A percentile compares a stretch with the other conserved stretches of the same genome.
These are phyloP conservation scores for Coemansia sp. DNA, from an alignment of 192 early-diverging fungal species.

Conservation along the genomic window DNA sequence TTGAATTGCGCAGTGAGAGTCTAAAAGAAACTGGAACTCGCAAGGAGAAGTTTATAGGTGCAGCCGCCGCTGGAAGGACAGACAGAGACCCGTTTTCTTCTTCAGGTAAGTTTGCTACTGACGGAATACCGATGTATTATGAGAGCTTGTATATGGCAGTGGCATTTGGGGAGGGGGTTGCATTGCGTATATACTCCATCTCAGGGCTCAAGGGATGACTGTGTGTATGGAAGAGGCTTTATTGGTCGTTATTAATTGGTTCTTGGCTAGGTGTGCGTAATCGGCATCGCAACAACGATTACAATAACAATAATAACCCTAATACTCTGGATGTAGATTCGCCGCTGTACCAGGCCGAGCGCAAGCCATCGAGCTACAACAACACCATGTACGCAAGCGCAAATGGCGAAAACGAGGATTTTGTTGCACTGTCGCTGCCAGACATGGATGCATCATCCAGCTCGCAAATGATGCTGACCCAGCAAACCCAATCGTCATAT, in stretches of 20 bases:
- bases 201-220: too few relatives aligned
- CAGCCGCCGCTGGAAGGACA: slow-evolving; percentile 20
- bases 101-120: slow-evolving; percentile 31
- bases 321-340: slow-evolving; percentile 48
- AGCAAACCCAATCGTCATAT: slow-evolving; percentile 73
- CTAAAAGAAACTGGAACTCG: slow-evolving; percentile 90
- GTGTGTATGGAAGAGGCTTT: neutral
- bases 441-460: slow-evolving; percentile 60
- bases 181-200: too few relatives aligned
- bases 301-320: neutral
- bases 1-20: slow-evolving; percentile 95
- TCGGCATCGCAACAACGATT: slow-evolving; percentile 28
- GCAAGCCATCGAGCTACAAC: slow-evolving; percentile 24
- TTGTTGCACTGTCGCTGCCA: slow-evolving; percentile 56
- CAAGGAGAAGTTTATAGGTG: slow-evolving; percentile 85
- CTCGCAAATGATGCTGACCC: slow-evolving; percentile 69
- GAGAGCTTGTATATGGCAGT: neutral
- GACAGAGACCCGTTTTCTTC: slow-evolving; percentile 22
- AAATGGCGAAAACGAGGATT: slow-evolving; percentile 41
- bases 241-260: slow-evolving; percentile 5
- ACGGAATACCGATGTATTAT: neutral
- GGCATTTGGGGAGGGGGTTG: too few relatives aligned
- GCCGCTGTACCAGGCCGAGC: slow-evolving; percentile 60
- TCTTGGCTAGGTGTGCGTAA: slow-evolving; percentile 45
- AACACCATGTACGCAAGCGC: slow-evolving; percentile 13